These are phyloP conservation scores for Hymenoscyphus fructigenus DNA, from an alignment of 2,329 filamentous ascomycete species.

Conservation along the genomic window DNA sequence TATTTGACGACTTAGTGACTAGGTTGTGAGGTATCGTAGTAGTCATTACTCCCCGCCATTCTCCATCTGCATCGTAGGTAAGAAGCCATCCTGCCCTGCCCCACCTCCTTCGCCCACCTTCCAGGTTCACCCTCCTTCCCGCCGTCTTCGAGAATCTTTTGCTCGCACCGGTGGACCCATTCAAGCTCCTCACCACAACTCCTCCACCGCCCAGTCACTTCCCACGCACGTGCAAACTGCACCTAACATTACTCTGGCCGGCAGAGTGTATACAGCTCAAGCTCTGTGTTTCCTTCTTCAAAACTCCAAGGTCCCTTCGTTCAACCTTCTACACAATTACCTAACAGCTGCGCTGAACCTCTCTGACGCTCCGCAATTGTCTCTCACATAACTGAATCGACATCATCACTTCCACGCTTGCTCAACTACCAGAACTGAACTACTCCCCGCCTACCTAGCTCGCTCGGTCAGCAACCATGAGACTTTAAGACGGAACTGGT, in stretches of 20 bases:
- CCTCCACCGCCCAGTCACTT: background rate
- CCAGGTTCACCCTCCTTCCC: background rate
- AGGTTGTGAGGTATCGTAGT: background rate
- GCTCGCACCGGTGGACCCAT: background rate
- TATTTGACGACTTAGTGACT: no score
- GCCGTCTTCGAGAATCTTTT: background rate
- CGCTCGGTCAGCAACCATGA: slow-evolving; percentile 22
- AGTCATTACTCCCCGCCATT: background rate
- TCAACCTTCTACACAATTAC: background rate
- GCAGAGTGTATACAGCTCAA: background rate
- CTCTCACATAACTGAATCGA: slow-evolving; percentile 4
- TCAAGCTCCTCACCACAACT: background rate
- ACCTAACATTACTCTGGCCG: slow-evolving; percentile 1
- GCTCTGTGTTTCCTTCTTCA: background rate
- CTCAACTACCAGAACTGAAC: background rate
- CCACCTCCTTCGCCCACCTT: background rate
- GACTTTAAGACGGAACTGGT: slow-evolving; percentile 10
- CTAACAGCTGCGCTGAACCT: background rate
- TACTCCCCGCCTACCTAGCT: background rate
- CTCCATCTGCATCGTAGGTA: background rate
- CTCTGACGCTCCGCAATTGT: background rate
- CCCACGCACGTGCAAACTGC: slow-evolving; percentile 7
- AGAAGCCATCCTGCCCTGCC: background rate
- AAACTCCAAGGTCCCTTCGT: background rate
- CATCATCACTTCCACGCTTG: background rate